A percentile compares a stretch with the other conserved stretches of the same genome.
phyloP scores from a whole-genome alignment of 1,284 basidiomycete genomes.

The Puccinia novopanici region DNA sequence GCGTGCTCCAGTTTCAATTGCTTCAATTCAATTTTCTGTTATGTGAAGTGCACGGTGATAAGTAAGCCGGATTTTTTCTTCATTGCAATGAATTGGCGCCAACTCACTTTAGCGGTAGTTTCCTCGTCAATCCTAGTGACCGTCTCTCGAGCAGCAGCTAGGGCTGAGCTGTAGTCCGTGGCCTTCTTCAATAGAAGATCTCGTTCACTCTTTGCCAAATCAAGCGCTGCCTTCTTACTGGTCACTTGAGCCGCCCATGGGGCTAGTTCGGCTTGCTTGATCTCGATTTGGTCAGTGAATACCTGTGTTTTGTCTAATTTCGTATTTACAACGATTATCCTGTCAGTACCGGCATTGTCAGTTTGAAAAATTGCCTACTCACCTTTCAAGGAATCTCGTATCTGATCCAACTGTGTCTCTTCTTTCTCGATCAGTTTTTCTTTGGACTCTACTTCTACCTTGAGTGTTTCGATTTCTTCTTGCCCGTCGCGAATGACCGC shows the following conservation, averaged over 20 bases:
- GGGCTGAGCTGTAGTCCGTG: slow-evolving; percentile 68
- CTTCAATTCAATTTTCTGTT: slow-evolving; percentile 60
- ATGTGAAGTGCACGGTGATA: not conserved
- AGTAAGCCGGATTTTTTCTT: not conserved
- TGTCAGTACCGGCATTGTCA: not conserved
- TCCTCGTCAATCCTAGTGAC: slow-evolving; percentile 69
- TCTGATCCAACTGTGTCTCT: slow-evolving; percentile 78
- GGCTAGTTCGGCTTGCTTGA: slow-evolving; percentile 87
- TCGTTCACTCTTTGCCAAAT: slow-evolving; percentile 82
- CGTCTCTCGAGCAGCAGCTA: slow-evolving; percentile 70
- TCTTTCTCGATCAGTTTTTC: slow-evolving; percentile 75
- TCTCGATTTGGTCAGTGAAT: slow-evolving; percentile 89
- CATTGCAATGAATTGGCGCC: not conserved
- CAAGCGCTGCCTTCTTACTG: slow-evolving; percentile 75
- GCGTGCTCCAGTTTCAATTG: slow-evolving; percentile 63
- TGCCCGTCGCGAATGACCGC: slow-evolving; percentile 71
- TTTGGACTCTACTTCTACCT: slow-evolving; percentile 71
- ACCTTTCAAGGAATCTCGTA: slow-evolving; percentile 89
- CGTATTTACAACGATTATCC: not conserved
- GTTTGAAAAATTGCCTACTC: slow-evolving; percentile 37
- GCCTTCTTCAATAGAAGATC: slow-evolving; percentile 78
- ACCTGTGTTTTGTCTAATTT: slow-evolving; percentile 84
- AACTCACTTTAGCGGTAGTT: slow-evolving; percentile 68
- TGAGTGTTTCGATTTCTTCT: slow-evolving; percentile 73
- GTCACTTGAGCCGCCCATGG: slow-evolving; percentile 93